These are phyloP conservation scores for Globisporangium irregulare DNA, from an alignment of 352 stramenopile species.

Conservation along the genomic window DNA sequence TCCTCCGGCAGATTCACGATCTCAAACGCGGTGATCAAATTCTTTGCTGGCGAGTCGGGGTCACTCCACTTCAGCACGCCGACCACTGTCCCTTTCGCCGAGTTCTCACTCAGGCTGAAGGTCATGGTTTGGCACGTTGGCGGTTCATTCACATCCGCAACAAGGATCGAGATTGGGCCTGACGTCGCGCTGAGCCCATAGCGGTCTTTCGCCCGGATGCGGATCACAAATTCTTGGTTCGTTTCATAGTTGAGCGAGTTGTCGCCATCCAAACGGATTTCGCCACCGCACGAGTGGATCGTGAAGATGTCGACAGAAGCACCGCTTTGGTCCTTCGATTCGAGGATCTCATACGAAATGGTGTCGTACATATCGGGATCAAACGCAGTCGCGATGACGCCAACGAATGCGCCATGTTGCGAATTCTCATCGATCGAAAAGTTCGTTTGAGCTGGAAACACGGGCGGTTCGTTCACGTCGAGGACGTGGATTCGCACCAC, in stretches of 20 bases:
- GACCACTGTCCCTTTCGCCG: slow-evolving; percentile 20
- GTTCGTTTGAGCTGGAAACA: slow-evolving; percentile 27
- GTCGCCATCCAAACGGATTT: slow-evolving; percentile 36
- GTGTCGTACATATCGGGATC: slow-evolving; percentile 52
- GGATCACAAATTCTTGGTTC: slow-evolving; percentile 26
- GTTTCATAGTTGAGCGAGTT: slow-evolving; percentile 37
- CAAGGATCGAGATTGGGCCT: slow-evolving; percentile 13
- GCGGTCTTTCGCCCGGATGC: slow-evolving; percentile 41
- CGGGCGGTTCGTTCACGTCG: slow-evolving; percentile 47
- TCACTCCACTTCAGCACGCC: slow-evolving; percentile 37
- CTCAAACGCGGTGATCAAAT: slow-evolving; percentile 47
- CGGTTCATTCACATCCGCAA: slow-evolving; percentile 32
- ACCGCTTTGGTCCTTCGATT: slow-evolving; percentile 24
- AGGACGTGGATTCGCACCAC: slow-evolving; percentile 36
- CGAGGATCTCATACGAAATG: slow-evolving; percentile 35
- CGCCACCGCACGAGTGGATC: slow-evolving; percentile 52
- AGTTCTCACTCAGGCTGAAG: slow-evolving; percentile 27
- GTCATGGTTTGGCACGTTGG: slow-evolving; percentile 20
- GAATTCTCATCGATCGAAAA: slow-evolving; percentile 42
- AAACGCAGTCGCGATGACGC: slow-evolving; percentile 27
- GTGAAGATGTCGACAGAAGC: slow-evolving; percentile 45
- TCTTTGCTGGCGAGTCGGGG: slow-evolving; percentile 31
- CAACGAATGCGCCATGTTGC: slow-evolving; percentile 29
- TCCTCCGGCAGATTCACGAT: slow-evolving; percentile 23
- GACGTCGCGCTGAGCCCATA: slow-evolving; percentile 31